Evolutionary conservation across 1,284 basidiomycete genomes (phyloP).

Genomic region (Amylostereum areolatum): DNA sequence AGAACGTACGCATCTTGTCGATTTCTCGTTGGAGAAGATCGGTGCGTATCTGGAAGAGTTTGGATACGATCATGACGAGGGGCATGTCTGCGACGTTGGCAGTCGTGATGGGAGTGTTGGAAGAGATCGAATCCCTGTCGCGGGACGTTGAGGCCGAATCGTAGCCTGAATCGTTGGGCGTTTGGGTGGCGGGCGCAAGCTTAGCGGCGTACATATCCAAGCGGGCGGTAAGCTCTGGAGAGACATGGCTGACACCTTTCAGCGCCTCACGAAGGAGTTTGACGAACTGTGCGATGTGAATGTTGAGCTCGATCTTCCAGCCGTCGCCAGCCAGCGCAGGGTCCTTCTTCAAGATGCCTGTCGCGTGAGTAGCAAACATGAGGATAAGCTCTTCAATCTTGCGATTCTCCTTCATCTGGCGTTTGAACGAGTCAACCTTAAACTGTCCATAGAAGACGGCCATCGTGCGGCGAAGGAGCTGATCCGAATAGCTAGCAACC

Average conservation of each 20-base stretch:
- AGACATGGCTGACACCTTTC: constrained; percentile 64
- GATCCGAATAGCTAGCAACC: constrained; percentile 73
- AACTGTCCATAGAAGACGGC: constrained; percentile 89
- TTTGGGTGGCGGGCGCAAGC: constrained; percentile 49
- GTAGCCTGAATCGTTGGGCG: constrained; percentile 58
- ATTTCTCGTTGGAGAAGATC: constrained; percentile 71
- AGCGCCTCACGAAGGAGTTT: constrained; percentile 81
- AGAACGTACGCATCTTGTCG: constrained; percentile 60
- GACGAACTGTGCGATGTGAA: constrained; percentile 85
- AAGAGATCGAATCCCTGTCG: constrained; percentile 46
- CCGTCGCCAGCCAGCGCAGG: constrained; percentile 70
- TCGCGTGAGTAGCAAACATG: constrained; percentile 90
- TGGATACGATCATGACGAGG: constrained; percentile 64
- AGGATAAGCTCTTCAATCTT: constrained; percentile 97
- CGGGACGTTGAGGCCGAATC: constrained; percentile 56
- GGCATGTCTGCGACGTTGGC: constrained; percentile 66
- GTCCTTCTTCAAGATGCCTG: constrained; percentile 80
- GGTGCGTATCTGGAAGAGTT: constrained; percentile 71
- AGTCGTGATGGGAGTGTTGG: constrained; percentile 33
- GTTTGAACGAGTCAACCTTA: constrained; percentile 76
- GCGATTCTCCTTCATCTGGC: constrained; percentile 91
- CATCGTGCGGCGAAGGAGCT: constrained; percentile 81
- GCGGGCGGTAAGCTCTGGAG: constrained; percentile 76
- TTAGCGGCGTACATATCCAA: constrained; percentile 83
- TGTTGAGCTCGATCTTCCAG: constrained; percentile 91